A percentile compares a stretch with the other conserved stretches of the same genome.
These are phyloP conservation scores for Echites panduratus DNA, from an alignment of 257 asterid genomes.

Conservation along the genomic window DNA sequence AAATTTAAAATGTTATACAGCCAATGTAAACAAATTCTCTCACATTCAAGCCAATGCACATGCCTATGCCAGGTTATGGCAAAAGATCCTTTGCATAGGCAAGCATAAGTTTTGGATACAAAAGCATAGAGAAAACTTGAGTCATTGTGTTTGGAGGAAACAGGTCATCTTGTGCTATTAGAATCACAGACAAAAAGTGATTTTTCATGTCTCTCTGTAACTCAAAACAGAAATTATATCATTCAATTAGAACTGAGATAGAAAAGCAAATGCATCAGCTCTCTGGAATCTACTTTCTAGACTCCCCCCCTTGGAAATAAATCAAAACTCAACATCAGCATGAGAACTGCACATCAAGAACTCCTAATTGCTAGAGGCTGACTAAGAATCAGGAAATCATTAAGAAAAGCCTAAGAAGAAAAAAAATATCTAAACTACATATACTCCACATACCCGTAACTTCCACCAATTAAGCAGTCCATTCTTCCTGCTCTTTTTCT, in stretches of 20 bases:
- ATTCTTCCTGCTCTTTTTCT: constrained; percentile 73
- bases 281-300: not conserved
- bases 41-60: not conserved
- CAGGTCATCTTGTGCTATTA: not conserved
- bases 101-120: not conserved
- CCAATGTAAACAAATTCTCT: not conserved
- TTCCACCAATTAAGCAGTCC: constrained; percentile 93
- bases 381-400: not conserved
- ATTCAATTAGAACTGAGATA: not conserved
- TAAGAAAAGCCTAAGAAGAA: not conserved
- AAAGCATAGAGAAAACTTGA: not conserved
- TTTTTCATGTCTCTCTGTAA: not conserved
- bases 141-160: not conserved
- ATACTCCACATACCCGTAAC: constrained; percentile 55
- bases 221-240: not conserved
- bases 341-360: not conserved
- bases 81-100: not conserved
- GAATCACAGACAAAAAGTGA: not conserved
- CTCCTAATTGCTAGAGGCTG: not conserved
- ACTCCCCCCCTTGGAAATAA: not conserved
- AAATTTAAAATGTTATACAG: not conserved
- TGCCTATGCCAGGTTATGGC: not conserved
- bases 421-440: not conserved
- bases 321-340: not conserved
- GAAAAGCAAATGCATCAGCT: not conserved